phyloP scores from a whole-genome alignment of 1,284 basidiomycete genomes.

The Afroboletus lepidellus region DNA sequence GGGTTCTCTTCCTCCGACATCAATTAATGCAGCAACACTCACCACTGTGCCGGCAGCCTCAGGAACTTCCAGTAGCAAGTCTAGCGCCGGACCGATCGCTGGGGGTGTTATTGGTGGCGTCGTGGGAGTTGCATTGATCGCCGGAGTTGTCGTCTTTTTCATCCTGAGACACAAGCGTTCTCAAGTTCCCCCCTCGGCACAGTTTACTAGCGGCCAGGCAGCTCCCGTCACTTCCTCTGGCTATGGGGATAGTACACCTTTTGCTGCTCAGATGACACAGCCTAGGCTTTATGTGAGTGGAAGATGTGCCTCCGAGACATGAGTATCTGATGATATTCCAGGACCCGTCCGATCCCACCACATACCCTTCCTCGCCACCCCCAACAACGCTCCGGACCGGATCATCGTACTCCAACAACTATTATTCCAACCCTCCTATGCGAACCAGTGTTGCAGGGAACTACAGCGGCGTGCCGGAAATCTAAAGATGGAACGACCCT shows the following conservation, averaged over 20 bases:
- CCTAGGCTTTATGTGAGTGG: slow-evolving; percentile 32
- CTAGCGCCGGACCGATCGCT: slow-evolving; percentile 27
- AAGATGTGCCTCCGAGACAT: not conserved
- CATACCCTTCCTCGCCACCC: slow-evolving; percentile 29
- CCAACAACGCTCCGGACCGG: slow-evolving; percentile 15
- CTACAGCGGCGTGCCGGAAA: slow-evolving; percentile 30
- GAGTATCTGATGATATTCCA: slow-evolving; percentile 12
- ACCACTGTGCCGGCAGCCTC: slow-evolving; percentile 5
- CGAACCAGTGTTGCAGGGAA: slow-evolving; percentile 15
- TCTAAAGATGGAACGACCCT: slow-evolving; percentile 12
- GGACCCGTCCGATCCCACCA: slow-evolving; percentile 35
- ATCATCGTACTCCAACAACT: slow-evolving; percentile 4
- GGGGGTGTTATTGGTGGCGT: slow-evolving; percentile 43
- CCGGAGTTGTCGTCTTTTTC: slow-evolving; percentile 26
- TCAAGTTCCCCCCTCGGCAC: slow-evolving; percentile 14
- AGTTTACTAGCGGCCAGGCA: not conserved
- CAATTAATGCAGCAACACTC: slow-evolving; percentile 1
- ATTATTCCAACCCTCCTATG: slow-evolving; percentile 12
- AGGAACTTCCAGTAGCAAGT: not conserved
- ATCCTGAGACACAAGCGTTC: slow-evolving; percentile 30
- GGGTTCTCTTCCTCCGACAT: slow-evolving; percentile 3
- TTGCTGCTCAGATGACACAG: slow-evolving; percentile 24
- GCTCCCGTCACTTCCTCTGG: not conserved
- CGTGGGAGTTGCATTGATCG: slow-evolving; percentile 31
- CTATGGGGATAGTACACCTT: slow-evolving; percentile 8